Conservation (phyloP, 2,329 filamentous ascomycete species). For the Scedosporium apiospermum region DNA sequence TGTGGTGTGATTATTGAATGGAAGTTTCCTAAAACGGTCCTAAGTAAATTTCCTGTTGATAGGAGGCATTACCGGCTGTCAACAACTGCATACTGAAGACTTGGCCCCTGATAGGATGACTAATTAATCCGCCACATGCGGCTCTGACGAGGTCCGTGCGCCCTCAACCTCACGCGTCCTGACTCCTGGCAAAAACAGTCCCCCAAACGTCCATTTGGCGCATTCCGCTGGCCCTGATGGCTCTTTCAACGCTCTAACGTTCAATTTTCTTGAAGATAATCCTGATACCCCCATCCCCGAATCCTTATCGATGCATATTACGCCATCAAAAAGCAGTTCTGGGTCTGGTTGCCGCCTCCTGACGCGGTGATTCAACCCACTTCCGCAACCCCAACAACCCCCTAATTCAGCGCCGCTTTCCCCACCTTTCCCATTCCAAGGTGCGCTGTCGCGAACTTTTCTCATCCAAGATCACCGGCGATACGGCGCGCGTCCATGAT, state of each 20-base stretch:
- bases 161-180: constrained; percentile 7
- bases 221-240: neutral
- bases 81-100: neutral
- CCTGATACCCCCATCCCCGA: neutral
- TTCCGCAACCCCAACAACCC: constrained; percentile 8
- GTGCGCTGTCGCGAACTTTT: neutral
- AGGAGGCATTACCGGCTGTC: too few species aligned
- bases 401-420: neutral
- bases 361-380: constrained; percentile 14
- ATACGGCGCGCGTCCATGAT: neutral
- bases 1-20: neutral
- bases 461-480: neutral
- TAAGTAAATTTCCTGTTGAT: too few species aligned
- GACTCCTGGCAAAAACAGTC: constrained; percentile 5
- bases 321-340: neutral
- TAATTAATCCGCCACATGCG: constrained; percentile 5
- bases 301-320: constrained; percentile 6
- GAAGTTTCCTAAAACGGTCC: neutral
- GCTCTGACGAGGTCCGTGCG: constrained; percentile 7
- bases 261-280: neutral
- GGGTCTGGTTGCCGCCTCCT: constrained; percentile 14
- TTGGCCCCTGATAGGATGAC: neutral
- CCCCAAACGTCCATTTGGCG: neutral
- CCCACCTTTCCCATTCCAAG: neutral
- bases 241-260: neutral